These are phyloP conservation scores for Penicillium corylophilum DNA, from an alignment of 2,329 filamentous ascomycete genomes.

Conservation along the genomic window DNA sequence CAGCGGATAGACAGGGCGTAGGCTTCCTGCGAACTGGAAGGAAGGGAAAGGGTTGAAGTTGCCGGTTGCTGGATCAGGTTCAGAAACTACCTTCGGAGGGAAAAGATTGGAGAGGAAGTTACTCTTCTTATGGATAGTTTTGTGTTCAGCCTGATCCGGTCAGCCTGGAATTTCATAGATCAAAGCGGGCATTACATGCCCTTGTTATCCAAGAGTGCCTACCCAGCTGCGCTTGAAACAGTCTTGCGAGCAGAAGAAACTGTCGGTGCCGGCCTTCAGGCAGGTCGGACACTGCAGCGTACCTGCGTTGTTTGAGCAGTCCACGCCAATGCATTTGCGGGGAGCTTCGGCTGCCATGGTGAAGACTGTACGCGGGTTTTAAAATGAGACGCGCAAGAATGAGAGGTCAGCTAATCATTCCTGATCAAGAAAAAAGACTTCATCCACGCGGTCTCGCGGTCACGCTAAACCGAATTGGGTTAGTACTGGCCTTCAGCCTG, in stretches of 20 bases:
- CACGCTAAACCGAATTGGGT: background rate
- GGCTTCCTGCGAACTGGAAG: constrained; percentile 74
- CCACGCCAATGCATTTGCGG: constrained; percentile 68
- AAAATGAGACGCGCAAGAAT: background rate
- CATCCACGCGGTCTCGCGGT: constrained; percentile 6
- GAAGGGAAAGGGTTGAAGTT: constrained; percentile 89
- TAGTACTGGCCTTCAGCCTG: background rate
- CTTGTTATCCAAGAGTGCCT: constrained; percentile 43
- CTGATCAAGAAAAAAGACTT: constrained; percentile 2
- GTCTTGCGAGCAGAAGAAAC: constrained; percentile 96
- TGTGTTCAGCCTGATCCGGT: constrained; percentile 70
- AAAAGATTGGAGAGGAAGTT: constrained; percentile 71
- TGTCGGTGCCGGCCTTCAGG: constrained; percentile 83
- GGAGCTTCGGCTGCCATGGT: constrained; percentile 29
- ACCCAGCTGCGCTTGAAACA: constrained; percentile 99
- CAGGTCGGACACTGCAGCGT: constrained; percentile 92
- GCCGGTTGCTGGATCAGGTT: constrained; percentile 87
- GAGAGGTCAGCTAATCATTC: background rate
- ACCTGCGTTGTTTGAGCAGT: constrained; percentile 84
- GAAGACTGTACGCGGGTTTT: background rate
- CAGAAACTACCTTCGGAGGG: constrained; percentile 79
- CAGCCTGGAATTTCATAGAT: background rate
- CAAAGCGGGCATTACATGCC: constrained; percentile 1
- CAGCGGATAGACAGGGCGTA: constrained; percentile 85
- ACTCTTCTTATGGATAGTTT: constrained; percentile 78